phyloP scores from a whole-genome alignment of 1,284 basidiomycete genomes.

The Malassezia sympodialis region DNA sequence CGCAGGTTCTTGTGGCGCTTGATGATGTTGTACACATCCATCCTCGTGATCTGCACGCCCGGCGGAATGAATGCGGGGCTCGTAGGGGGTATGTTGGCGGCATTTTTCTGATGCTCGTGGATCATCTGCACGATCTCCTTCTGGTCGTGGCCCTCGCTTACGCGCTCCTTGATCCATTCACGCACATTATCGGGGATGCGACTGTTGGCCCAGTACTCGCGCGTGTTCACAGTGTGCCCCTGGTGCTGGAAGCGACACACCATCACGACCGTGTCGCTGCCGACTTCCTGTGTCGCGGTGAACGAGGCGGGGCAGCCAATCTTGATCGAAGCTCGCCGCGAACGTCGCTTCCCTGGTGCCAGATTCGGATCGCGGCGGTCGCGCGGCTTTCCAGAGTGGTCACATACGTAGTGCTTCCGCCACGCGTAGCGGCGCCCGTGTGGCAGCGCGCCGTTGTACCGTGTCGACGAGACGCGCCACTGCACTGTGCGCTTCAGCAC shows the following conservation, averaged over 20 bases:
- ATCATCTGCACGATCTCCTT: conserved; percentile 21
- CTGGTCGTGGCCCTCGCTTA: conserved; percentile 16
- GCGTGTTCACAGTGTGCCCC: conserved; percentile 19
- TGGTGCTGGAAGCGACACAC: conserved; percentile 21
- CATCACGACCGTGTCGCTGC: conserved; percentile 17
- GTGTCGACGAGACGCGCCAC: conserved; percentile 19
- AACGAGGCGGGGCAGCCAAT: conserved; percentile 19
- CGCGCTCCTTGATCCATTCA: conserved; percentile 18
- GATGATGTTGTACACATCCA: conserved; percentile 21
- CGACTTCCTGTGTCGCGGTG: conserved; percentile 18
- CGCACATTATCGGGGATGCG: conserved; percentile 20
- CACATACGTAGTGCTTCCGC: conserved; percentile 20
- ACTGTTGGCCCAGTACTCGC: conserved; percentile 18
- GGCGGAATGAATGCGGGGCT: conserved; percentile 15
- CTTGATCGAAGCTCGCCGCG: conserved; percentile 16
- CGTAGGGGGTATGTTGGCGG: conserved; percentile 8
- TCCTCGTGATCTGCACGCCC: conserved; percentile 17
- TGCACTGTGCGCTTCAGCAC: conserved; percentile 18
- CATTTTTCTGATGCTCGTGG: conserved; percentile 18
- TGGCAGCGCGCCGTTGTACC: conserved; percentile 19
- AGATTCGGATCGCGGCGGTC: conserved; percentile 17
- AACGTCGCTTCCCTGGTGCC: conserved; percentile 16
- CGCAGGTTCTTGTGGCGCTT: conserved; percentile 9
- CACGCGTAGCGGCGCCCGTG: conserved; percentile 17
- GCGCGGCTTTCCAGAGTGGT: conserved; percentile 19